Percentiles rank a stretch among this genome's conserved stretches.
Conservation (phyloP, 2,329 filamentous ascomycete species). For the Aspergillus spinulosporus region DNA sequence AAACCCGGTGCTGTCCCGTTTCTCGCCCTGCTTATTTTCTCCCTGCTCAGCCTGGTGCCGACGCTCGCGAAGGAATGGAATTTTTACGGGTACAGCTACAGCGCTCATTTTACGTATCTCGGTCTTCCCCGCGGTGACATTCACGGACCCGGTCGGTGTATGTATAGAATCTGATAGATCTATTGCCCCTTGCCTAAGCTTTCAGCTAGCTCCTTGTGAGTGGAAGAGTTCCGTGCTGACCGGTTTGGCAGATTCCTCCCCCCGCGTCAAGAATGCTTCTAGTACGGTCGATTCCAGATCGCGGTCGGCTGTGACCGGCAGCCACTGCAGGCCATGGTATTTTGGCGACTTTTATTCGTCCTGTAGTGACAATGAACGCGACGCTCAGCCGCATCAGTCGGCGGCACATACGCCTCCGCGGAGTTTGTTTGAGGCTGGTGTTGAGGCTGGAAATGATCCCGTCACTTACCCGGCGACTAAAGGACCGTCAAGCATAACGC, state of each 20-base stretch:
- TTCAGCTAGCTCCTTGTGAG: background rate
- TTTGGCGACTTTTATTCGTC: slow-evolving; percentile 15
- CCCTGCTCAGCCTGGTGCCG: slow-evolving; percentile 35
- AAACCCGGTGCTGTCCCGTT: slow-evolving; percentile 38
- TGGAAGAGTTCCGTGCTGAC: slow-evolving; percentile 1
- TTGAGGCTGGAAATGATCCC: slow-evolving; percentile 24
- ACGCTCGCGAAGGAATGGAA: slow-evolving; percentile 34
- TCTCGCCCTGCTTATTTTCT: slow-evolving; percentile 35
- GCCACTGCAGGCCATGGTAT: slow-evolving; percentile 23
- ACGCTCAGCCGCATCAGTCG: slow-evolving; percentile 15
- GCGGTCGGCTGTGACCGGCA: slow-evolving; percentile 18
- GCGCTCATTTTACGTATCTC: slow-evolving; percentile 32
- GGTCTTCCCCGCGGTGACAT: slow-evolving; percentile 21
- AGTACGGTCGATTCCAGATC: slow-evolving; percentile 15
- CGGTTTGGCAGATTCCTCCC: slow-evolving; percentile 23
- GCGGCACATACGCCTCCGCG: slow-evolving; percentile 17
- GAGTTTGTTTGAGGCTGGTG: slow-evolving; percentile 24
- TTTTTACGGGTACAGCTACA: slow-evolving; percentile 22
- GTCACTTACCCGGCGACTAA: slow-evolving; percentile 19
- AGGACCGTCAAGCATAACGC: slow-evolving; percentile 29
- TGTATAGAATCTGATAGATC: slow-evolving; percentile 16
- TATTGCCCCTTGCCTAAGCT: slow-evolving; percentile 5
- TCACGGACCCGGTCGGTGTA: slow-evolving; percentile 29
- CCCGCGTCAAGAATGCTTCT: slow-evolving; percentile 29
- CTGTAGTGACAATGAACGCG: slow-evolving; percentile 15